Evolutionary conservation across 805 yeast species (phyloP).

Genomic region (Teunomyces aglyptinius): DNA sequence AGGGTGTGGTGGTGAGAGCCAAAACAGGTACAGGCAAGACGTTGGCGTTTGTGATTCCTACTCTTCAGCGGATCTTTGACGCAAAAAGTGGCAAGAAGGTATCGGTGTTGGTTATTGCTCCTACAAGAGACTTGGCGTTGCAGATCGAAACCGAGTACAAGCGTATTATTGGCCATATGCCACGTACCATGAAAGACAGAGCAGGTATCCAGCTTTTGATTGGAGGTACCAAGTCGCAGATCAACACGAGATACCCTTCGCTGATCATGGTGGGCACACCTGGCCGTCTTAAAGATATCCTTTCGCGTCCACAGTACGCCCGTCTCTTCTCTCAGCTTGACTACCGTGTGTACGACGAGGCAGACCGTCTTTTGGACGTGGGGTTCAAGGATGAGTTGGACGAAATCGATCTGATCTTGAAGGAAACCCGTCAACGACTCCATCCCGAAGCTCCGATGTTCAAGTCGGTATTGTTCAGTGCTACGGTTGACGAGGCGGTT

Average conservation of each 20-base stretch:
- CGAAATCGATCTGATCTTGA: slow-evolving; percentile 52
- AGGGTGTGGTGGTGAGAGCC: slow-evolving; percentile 81
- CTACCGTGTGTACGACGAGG: slow-evolving; percentile 82
- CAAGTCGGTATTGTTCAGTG: slow-evolving; percentile 79
- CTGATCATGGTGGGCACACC: slow-evolving; percentile 85
- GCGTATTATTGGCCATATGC: slow-evolving; percentile 35
- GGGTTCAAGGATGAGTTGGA: slow-evolving; percentile 72
- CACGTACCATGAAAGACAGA: slow-evolving; percentile 13
- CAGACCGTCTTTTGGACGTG: slow-evolving; percentile 79
- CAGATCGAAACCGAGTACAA: slow-evolving; percentile 70
- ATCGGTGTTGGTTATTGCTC: slow-evolving; percentile 67
- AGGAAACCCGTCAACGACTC: slow-evolving; percentile 24
- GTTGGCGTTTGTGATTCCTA: slow-evolving; percentile 81
- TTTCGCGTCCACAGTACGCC: slow-evolving; percentile 45
- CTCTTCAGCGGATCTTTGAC: slow-evolving; percentile 56
- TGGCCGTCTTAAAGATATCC: slow-evolving; percentile 71
- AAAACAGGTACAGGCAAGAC: slow-evolving; percentile 97
- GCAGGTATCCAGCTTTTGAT: slow-evolving; percentile 44
- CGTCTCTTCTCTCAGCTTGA: slow-evolving; percentile 52
- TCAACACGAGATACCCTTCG: slow-evolving; percentile 34
- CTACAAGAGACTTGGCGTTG: slow-evolving; percentile 87
- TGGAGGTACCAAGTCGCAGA: slow-evolving; percentile 58
- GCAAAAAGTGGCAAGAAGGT: slow-evolving; percentile 19
- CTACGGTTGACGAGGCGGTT: slow-evolving; percentile 76
- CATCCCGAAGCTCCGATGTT: slow-evolving; percentile 30